phyloP scores from a whole-genome alignment of 2,329 filamentous ascomycete genomes.

The Incumbomyces delicatus region DNA sequence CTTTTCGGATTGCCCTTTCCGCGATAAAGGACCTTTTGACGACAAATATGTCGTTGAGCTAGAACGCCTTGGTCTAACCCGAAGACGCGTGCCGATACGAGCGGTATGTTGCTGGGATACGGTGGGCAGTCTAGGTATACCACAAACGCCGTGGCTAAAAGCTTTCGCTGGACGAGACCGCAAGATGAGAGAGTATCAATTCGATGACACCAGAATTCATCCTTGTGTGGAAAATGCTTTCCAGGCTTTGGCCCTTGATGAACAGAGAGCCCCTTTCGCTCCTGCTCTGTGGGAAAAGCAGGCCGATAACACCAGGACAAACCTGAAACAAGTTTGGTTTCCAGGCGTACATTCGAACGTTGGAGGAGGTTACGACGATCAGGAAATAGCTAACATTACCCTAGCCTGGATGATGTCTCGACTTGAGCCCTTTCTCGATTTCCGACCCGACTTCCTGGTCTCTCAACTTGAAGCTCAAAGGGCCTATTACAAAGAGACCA shows the following conservation, averaged over 20 bases:
- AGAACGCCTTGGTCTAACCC: conserved; percentile 16
- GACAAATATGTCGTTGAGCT: conserved; percentile 22
- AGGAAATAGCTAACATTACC: conserved; percentile 39
- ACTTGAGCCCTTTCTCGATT: conserved; percentile 25
- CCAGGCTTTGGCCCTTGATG: conserved; percentile 27
- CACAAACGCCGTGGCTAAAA: conserved; percentile 17
- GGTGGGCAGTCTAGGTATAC: conserved; percentile 26
- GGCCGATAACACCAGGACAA: conserved; percentile 20
- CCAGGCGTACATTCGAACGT: conserved; percentile 41
- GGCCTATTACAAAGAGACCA: conserved; percentile 16
- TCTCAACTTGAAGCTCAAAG: conserved; percentile 14
- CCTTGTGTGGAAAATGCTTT: conserved; percentile 27
- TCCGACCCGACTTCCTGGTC: conserved; percentile 19
- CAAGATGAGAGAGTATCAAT: conserved; percentile 24
- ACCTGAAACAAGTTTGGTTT: conserved; percentile 39
- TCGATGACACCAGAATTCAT: conserved; percentile 25
- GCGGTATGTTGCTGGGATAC: conserved; percentile 27
- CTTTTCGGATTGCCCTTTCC: conserved; percentile 23
- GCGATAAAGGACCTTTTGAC: conserved; percentile 21
- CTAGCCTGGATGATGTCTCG: conserved; percentile 44
- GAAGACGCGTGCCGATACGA: conserved; percentile 22
- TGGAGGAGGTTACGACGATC: conserved; percentile 39
- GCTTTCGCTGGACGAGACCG: conserved; percentile 10
- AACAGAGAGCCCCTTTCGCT: conserved; percentile 24
- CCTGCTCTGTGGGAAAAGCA: conserved; percentile 26